phyloP scores from a whole-genome alignment of 2,329 filamentous ascomycete genomes.

The Alternaria gaisen region DNA sequence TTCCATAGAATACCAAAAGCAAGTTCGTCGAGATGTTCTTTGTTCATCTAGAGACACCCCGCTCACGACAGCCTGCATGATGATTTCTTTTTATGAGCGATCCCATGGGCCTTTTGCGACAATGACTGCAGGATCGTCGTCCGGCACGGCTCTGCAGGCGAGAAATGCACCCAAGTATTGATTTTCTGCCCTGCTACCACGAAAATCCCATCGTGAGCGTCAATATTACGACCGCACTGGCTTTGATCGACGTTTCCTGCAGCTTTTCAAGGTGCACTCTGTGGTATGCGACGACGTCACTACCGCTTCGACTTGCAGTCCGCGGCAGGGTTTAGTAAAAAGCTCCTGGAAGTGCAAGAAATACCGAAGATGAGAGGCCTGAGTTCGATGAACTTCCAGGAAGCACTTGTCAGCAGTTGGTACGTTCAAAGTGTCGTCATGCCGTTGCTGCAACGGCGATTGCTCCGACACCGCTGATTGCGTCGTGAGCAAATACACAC shows the following conservation, averaged over 20 bases:
- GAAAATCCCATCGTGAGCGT: not conserved
- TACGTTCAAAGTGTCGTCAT: not conserved
- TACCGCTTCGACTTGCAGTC: not conserved
- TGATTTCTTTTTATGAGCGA: not conserved
- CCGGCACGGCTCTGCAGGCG: not conserved
- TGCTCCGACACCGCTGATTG: not conserved
- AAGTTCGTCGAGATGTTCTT: not conserved
- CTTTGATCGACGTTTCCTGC: not conserved
- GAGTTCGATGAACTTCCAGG: not conserved
- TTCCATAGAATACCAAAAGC: not conserved
- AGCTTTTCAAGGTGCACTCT: not conserved
- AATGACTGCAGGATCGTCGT: not conserved
- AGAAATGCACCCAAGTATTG: conserved; percentile 1
- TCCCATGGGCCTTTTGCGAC: not conserved
- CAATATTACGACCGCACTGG: not conserved
- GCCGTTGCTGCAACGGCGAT: not conserved
- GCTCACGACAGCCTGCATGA: not conserved
- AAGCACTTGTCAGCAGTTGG: not conserved
- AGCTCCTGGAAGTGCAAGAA: not conserved
- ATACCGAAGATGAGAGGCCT: not conserved
- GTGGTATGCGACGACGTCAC: not conserved
- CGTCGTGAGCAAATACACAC: not conserved
- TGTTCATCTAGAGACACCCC: not conserved
- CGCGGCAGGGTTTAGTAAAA: not conserved
- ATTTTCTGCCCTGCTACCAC: not conserved